Evolutionary conservation across 345 rosid species (phyloP).

Genomic region (Melaleuca quinquenervia): DNA sequence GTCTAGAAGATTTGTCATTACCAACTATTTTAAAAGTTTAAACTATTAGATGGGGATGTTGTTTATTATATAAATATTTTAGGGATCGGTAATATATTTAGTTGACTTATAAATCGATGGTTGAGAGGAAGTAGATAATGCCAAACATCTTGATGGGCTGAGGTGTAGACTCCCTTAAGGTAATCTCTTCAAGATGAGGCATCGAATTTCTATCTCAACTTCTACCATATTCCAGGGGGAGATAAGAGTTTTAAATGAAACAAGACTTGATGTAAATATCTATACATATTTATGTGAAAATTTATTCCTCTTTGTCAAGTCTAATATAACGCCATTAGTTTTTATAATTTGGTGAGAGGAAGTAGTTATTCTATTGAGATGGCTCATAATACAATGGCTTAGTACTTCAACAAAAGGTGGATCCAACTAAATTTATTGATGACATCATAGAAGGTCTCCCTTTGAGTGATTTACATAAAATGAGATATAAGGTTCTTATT

Average conservation of each 20-base stretch:
- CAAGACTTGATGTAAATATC: background rate
- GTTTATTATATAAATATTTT: too few relatives aligned
- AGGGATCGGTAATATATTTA: background rate
- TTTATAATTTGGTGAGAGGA: background rate
- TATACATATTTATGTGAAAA: background rate
- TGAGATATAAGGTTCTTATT: background rate
- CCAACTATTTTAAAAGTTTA: too few relatives aligned
- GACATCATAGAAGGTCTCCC: background rate
- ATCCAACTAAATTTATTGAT: background rate
- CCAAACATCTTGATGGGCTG: background rate
- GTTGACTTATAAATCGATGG: background rate
- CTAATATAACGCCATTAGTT: background rate
- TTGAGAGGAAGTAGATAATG: background rate
- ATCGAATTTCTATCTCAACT: background rate
- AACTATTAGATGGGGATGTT: too few relatives aligned
- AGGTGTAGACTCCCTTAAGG: background rate
- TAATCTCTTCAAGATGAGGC: background rate
- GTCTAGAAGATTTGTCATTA: too few relatives aligned
- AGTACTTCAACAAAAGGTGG: background rate
- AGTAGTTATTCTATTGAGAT: background rate
- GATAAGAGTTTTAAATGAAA: background rate
- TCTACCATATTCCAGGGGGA: background rate
- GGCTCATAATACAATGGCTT: background rate
- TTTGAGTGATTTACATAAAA: background rate
- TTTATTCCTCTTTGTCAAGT: background rate